Base-by-base conservation (phyloP, 2,329 filamentous ascomycete genomes). In the Camillea tinctor region DNA sequence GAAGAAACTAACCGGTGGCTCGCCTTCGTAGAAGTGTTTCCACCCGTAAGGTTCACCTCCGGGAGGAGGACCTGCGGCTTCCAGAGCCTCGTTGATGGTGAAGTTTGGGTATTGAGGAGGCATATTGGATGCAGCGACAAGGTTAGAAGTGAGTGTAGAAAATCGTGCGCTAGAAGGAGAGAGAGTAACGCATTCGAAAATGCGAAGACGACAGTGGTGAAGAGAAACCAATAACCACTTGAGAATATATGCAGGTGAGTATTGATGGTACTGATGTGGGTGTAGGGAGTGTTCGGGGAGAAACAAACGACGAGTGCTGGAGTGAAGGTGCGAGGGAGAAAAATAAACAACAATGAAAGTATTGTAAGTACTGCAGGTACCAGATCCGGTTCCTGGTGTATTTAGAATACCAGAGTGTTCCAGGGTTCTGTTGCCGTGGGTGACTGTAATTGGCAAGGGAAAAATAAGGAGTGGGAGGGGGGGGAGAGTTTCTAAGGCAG, bases 1-100 rank as follows among this genome's bases (percentile, higher is more conserved):
- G 52, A 69, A 72, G 64, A 71, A 71, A 0, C 17, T 8, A 1
- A 60, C 17, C 0, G 64, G 60, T 0, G 68, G 69, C 48, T 71
- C 68, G 6, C 61, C 63, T 2, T 59, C 51, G 3, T 56, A 55
- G 30, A 59, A 66, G 5, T 61, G 19, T 1, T 24, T 30, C 19
- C 26, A 64, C 6, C 56, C 44, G 21, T 56, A 64, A 1, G 2
- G n/a, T 1, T 20, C 15, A 4, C 53, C 52, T 8, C 15, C 13
- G 0, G 62, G 64, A 19, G 66, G 66, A 2, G 53, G 21, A 15
- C 68, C 69, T 19, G 68, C 68, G 3, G 36, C 23, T 13, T 50
- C 36, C 2, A 69, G 55, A 13, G 64, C 64, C 20, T 69, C 24
- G 4, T 60, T 44, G 3, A 61, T 17, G 1, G 60, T 66, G 48